Evolutionary conservation across 805 yeast species (phyloP).

Genomic region (Hanseniaspora meyeri): DNA sequence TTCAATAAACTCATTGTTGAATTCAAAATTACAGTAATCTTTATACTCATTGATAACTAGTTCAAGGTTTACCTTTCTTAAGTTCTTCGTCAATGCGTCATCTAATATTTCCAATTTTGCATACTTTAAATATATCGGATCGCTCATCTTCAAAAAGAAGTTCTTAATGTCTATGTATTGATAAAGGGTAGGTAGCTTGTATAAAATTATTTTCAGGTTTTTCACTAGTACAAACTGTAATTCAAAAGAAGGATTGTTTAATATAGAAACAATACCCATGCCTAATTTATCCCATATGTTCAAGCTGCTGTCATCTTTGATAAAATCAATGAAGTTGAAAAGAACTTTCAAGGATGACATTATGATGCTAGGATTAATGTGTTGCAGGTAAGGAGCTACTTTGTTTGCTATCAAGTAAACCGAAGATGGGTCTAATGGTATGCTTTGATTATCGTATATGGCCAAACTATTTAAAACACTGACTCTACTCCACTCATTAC

Average conservation of each 20-base stretch:
- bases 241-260: conserved; percentile 73
- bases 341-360: conserved; percentile 72
- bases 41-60: conserved; percentile 56
- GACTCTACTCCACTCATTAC: conserved; percentile 98
- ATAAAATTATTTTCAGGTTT: conserved; percentile 79
- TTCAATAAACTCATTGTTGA: conserved; percentile 65
- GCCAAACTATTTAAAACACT: conserved; percentile 72
- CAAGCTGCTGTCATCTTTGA: conserved; percentile 30
- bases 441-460: conserved; percentile 37
- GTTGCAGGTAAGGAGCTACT: conserved; percentile 89
- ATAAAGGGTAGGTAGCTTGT: conserved; percentile 79
- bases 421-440: conserved; percentile 43
- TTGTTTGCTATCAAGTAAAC: conserved; percentile 79
- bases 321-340: conserved; percentile 48
- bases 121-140: conserved; percentile 65
- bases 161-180: conserved; percentile 36
- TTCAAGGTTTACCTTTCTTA: conserved; percentile 32
- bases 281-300: conserved; percentile 56
- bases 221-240: conserved; percentile 87
- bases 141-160: conserved; percentile 77
- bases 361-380: conserved; percentile 92
- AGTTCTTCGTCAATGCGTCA: conserved; percentile 37
- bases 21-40: conserved; percentile 65
- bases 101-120: conserved; percentile 68
- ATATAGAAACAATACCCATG: conserved; percentile 76